Percentiles rank a stretch among this genome's conserved stretches.
Evolutionary conservation across 495 filamentous ascomycete species (phyloP).

Genomic region (Penicillium salamii): DNA sequence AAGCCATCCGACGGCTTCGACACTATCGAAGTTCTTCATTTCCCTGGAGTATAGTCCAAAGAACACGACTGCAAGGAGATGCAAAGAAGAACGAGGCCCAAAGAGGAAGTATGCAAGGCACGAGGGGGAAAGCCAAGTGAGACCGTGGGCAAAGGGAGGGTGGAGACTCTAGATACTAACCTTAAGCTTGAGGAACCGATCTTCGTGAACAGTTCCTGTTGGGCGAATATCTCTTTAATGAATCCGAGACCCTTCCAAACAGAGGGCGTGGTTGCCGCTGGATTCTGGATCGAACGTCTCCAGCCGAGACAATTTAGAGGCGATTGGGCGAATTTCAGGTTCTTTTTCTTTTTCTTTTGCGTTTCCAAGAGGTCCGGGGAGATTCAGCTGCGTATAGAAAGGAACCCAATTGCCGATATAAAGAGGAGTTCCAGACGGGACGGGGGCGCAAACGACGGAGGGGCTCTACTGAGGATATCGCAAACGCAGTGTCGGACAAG

Average conservation of each 20-base stretch:
- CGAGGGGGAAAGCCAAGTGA: slow-evolving; percentile 31
- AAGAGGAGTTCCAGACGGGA: slow-evolving; percentile 3
- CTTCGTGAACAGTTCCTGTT: slow-evolving; percentile 4
- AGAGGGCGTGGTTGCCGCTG: slow-evolving; percentile 9
- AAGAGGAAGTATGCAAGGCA: slow-evolving; percentile 45
- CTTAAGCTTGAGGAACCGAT: slow-evolving; percentile 21
- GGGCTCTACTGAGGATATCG: slow-evolving; percentile 8
- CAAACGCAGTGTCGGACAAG: slow-evolving; percentile 10
- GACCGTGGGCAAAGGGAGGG: slow-evolving; percentile 29
- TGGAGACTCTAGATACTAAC: slow-evolving; percentile 22
- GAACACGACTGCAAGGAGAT: slow-evolving; percentile 42
- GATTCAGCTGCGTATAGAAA: slow-evolving; percentile 1
- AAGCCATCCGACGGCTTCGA: slow-evolving; percentile 15
- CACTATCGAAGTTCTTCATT: slow-evolving; percentile 30
- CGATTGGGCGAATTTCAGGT: slow-evolving; percentile 5
- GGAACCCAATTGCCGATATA: slow-evolving; percentile 7
- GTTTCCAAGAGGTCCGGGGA: neutral
- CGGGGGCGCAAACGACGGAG: slow-evolving; percentile 3
- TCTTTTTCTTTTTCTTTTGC: no score
- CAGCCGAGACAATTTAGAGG: slow-evolving; percentile 36
- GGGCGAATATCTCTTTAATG: neutral
- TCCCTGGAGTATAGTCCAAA: slow-evolving; percentile 21
- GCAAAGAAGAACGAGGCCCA: slow-evolving; percentile 10
- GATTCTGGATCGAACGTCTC: slow-evolving; percentile 16
- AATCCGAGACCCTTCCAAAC: slow-evolving; percentile 23